Conservation (phyloP, 2,329 filamentous ascomycete species). For the Cucurbitaria berberidis region DNA sequence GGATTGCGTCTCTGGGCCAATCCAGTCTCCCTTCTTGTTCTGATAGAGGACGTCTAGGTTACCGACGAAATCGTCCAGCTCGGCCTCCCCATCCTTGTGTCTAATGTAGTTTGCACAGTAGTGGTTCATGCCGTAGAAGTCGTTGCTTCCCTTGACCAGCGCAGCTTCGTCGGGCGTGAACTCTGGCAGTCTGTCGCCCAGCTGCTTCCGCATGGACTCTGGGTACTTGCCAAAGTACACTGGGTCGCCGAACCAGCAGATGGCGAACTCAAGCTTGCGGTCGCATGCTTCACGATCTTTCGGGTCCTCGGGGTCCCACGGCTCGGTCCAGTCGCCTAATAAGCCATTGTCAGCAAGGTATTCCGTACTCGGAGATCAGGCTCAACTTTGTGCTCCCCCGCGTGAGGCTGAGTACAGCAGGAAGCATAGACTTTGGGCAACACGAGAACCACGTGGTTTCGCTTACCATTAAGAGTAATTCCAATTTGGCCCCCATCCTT, state of each 20-base stretch:
- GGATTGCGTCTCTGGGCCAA: constrained; percentile 82
- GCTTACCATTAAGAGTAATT: constrained; percentile 80
- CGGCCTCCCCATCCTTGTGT: constrained; percentile 67
- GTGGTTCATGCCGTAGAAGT: constrained; percentile 95
- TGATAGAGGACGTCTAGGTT: constrained; percentile 75
- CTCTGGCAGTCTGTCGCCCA: constrained; percentile 75
- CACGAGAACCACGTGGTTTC: constrained; percentile 21
- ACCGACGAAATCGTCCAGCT: constrained; percentile 72
- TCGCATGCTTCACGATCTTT: constrained; percentile 76
- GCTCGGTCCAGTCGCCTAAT: constrained; percentile 77
- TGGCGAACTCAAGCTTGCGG: constrained; percentile 85
- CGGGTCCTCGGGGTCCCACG: constrained; percentile 80
- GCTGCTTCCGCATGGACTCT: constrained; percentile 80
- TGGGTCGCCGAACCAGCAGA: constrained; percentile 87
- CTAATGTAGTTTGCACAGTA: constrained; percentile 89
- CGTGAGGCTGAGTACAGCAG: constrained; percentile 17
- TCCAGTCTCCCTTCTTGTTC: constrained; percentile 73
- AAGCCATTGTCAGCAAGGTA: constrained; percentile 21
- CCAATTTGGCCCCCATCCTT: constrained; percentile 77
- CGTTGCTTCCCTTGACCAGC: constrained; percentile 83
- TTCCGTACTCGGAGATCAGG: constrained; percentile 4
- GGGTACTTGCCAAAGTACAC: constrained; percentile 87
- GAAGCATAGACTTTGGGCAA: constrained; percentile 16
- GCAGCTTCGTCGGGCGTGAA: constrained; percentile 75
- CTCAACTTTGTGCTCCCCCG: constrained; percentile 10